Base-by-base conservation (phyloP, 2,329 filamentous ascomycete species). In the Cladobotryum protrusum region DNA sequence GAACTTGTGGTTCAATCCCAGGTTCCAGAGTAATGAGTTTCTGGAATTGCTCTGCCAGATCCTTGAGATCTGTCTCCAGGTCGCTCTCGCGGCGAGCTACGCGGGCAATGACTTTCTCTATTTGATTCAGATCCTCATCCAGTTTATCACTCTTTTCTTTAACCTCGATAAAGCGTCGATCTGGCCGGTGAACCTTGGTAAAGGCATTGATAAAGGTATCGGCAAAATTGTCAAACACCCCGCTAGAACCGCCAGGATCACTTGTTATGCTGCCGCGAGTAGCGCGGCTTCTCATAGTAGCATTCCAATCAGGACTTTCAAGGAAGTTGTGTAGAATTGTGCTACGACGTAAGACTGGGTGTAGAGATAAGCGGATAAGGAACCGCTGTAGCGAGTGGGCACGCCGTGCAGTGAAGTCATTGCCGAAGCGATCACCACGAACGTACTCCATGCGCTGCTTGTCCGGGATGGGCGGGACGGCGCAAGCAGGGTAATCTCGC, bases 401-500 rank as follows among this genome's bases (percentile, higher is more conserved):
- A 58, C 93, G 83, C 33, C 93, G 85, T 42, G 83, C 77, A 33
- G 90, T 99, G 67, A 99, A 99, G 70, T 97, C 93, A 45, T 85
- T 72, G 8, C 91, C 90, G 69, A 99, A 99, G 55, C 93, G 86
- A 73, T 97, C 92, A 59, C 93, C 93, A 34, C 91, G 87, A 46
- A 97, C 93, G 65, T 97, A 97, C 64, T 96, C 90, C 88, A 99
- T 96, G 71, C 95, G 95, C 76, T 97, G 92, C 77, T 97, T 99
- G 72, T 97, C 93, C 47, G 93, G 93, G 48, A 99, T 77, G 43
- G 93, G 93, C 29, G 93, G 93, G 3, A 99, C 89, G 43, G 93
- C 93, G 68, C 87, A 89, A 72, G 89, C 88, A 52, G 90, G 89
- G 62, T 89, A 97, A 67, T 96, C 91, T 65, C 84, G 85, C 56